Evolutionary conservation across 2,329 filamentous ascomycete genomes (phyloP), one percentile per base, ranked within the genome.

Genomic region (Talaromyces sp.): DNA sequence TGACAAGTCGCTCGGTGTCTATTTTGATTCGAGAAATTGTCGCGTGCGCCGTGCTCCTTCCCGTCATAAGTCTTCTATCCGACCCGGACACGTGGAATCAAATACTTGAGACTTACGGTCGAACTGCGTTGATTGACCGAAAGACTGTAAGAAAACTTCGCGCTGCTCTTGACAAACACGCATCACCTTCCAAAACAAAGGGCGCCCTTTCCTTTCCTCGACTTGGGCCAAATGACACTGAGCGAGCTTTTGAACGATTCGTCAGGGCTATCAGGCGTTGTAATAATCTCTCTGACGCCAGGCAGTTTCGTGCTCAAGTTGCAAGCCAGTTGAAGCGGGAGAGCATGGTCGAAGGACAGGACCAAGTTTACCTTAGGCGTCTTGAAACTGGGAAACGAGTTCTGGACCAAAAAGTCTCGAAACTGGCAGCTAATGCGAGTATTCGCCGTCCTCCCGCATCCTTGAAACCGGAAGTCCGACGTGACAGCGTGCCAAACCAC

Each of bases 21-120:
- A 90, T 89, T 41, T 82, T 99, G 62, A 85, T 97, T 66, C 89
- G 91, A 70, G 96, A 99, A 79, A 89, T 99, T 67, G 87, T 97
- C n/a, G 85, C 92, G 25, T 97, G 95, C 77, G 92, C 92, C n/a
- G 89, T 99, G 45, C 81, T 99, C 43, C 89, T 88, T 49, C 95
- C 95, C 0, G 81, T 96, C 25, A 84, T 97, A 74, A 88, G 90
- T 71, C 82, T 93, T 67, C 81, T 99, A 19, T 87, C 91, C 5
- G 94, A 99, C 70, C 93, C 96, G 1, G 96, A 99, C 79, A 96
- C 90, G 9, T 99, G 94, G 94, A 98, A 99, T 73, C 93, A 97
- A 76, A 79, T 97, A 66, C 92, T 98, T 84, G 94, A 98, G 77
- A 93, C 89, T 64, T 92, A 90, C 77, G 89, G 93, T 19, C 89